A percentile compares a stretch with the other conserved stretches of the same genome.
These are phyloP conservation scores for Waitea zeae DNA, from an alignment of 1,284 basidiomycete species.

Conservation along the genomic window DNA sequence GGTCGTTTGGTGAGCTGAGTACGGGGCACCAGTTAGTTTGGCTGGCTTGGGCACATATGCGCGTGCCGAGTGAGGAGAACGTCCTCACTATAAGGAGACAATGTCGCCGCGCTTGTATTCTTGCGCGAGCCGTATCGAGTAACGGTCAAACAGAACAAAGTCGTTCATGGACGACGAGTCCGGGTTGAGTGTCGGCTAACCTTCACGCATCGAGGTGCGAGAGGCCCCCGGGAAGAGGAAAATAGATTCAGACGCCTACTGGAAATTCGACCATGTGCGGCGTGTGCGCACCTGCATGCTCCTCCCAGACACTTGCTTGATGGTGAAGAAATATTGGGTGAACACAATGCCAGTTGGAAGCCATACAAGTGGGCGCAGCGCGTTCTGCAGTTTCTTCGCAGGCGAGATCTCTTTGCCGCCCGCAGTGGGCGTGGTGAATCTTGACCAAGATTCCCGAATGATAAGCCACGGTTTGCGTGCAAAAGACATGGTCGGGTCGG, in stretches of 20 bases:
- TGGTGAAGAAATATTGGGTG: slow-evolving; percentile 29
- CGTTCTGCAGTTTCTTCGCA: no score
- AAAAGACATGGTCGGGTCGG: no score
- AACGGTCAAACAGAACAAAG: slow-evolving; percentile 43
- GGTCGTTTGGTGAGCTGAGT: slow-evolving; percentile 41
- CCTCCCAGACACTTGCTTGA: slow-evolving; percentile 39
- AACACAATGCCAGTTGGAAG: slow-evolving; percentile 33
- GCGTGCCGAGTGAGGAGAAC: slow-evolving; percentile 2
- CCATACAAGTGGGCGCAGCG: slow-evolving; percentile 45
- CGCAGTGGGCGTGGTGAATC: no score
- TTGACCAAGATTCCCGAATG: no score
- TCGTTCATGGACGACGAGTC: slow-evolving; percentile 44
- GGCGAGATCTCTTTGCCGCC: no score
- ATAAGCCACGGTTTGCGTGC: no score
- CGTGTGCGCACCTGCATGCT: slow-evolving; percentile 53
- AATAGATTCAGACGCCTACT: slow-evolving; percentile 1
- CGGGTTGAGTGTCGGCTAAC: slow-evolving; percentile 62
- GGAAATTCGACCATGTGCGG: not conserved
- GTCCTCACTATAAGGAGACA: slow-evolving; percentile 34
- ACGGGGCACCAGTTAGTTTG: slow-evolving; percentile 29
- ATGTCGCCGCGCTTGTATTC: slow-evolving; percentile 41
- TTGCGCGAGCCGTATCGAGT: slow-evolving; percentile 19
- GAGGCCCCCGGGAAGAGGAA: no score
- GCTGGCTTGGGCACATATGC: slow-evolving; percentile 35
- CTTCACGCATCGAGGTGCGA: slow-evolving; percentile 1